A percentile compares a stretch with the other conserved stretches of the same genome.
phyloP scores from a whole-genome alignment of 208 protist species.

The Acanthamoeba triangularis region DNA sequence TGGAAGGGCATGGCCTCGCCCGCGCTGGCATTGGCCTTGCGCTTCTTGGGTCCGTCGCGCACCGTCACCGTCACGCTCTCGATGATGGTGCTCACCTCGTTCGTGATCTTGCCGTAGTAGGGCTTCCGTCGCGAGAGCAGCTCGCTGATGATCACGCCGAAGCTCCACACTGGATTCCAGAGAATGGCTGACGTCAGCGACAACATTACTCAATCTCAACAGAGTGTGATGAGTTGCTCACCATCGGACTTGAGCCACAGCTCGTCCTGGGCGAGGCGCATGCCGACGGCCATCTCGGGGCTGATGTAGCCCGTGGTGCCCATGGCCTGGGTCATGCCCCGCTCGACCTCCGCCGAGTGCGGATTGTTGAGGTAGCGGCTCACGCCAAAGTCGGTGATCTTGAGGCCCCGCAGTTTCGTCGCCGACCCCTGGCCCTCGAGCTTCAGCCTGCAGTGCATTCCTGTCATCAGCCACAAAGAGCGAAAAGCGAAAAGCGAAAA shows the following conservation, averaged over 20 bases:
- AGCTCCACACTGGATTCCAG: background rate
- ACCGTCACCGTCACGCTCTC: conserved; percentile 5
- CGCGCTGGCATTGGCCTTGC: background rate
- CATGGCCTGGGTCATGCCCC: background rate
- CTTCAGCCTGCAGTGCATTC: background rate
- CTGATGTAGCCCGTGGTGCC: conserved; percentile 27
- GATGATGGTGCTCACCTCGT: background rate
- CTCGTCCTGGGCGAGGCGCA: background rate
- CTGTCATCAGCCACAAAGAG: no score
- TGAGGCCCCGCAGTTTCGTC: background rate
- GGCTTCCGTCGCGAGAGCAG: background rate
- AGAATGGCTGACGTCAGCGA: background rate
- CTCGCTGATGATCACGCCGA: background rate
- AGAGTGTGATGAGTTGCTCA: background rate
- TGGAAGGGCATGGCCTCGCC: background rate
- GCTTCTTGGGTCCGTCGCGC: background rate
- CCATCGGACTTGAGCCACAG: conserved; percentile 53
- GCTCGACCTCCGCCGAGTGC: background rate
- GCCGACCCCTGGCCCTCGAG: background rate
- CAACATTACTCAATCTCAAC: background rate
- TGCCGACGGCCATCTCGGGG: background rate
- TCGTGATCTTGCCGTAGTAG: conserved; percentile 43
- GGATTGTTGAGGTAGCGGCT: conserved; percentile 21
- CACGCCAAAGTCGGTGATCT: conserved; percentile 45
- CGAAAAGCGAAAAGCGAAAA: background rate